phyloP scores from a whole-genome alignment of 345 rosid species.

The Citrus glauca region DNA sequence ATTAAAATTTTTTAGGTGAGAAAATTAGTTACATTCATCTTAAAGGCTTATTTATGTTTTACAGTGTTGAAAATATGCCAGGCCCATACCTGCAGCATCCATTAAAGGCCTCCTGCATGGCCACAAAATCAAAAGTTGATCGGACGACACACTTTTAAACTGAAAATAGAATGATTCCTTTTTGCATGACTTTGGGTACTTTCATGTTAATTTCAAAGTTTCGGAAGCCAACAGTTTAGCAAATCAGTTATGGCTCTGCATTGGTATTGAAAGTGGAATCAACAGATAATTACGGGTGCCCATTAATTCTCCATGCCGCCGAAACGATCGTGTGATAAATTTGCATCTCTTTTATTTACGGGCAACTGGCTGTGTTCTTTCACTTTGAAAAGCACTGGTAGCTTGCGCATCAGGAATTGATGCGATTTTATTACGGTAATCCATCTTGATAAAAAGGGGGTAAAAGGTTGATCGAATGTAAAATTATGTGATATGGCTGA shows the following conservation, averaged over 20 bases:
- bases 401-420: neutral
- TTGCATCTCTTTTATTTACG: neutral
- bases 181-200: neutral
- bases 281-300: neutral
- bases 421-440: neutral
- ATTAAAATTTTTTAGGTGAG: no score
- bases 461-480: neutral
- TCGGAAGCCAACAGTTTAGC: neutral
- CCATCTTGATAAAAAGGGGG: neutral
- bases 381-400: neutral
- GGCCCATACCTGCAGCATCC: neutral
- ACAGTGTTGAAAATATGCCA: neutral
- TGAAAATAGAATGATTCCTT: neutral
- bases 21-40: neutral
- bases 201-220: conserved; percentile 1
- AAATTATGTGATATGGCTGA: neutral
- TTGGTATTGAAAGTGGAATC: neutral
- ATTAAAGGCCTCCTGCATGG: neutral
- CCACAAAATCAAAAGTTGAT: neutral
- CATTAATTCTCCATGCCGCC: neutral
- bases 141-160: neutral
- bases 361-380: neutral
- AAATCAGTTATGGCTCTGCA: neutral
- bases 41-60: neutral
- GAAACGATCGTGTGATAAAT: neutral